Conservation (phyloP, 1,284 basidiomycete species). For the Afroboletus lepidellus region DNA sequence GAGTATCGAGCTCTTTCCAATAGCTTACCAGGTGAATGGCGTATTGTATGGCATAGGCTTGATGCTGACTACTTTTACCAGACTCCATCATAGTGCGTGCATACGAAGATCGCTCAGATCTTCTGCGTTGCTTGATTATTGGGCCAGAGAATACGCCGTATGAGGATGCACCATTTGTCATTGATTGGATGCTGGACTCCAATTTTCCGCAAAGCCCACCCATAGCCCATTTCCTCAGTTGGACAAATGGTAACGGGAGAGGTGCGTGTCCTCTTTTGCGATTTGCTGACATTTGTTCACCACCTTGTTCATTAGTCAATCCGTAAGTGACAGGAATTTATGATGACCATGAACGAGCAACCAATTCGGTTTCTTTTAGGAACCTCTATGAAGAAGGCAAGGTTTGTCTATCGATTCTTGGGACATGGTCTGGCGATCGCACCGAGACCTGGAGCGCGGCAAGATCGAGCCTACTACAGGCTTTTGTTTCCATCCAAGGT, state of each 20-base stretch:
- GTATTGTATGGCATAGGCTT: not conserved
- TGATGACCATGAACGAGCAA: not conserved
- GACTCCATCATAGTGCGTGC: slow-evolving; percentile 73
- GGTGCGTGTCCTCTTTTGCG: slow-evolving; percentile 44
- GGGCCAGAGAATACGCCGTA: slow-evolving; percentile 94
- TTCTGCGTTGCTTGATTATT: slow-evolving; percentile 86
- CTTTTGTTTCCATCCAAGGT: slow-evolving; percentile 91
- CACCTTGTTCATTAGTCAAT: slow-evolving; percentile 50
- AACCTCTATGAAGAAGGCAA: slow-evolving; percentile 96
- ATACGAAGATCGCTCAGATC: slow-evolving; percentile 81
- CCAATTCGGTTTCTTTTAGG: slow-evolving; percentile 33
- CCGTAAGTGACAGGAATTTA: slow-evolving; percentile 50
- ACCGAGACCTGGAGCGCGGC: slow-evolving; percentile 83
- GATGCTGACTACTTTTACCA: slow-evolving; percentile 24
- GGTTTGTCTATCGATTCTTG: slow-evolving; percentile 88
- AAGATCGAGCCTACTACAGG: slow-evolving; percentile 85
- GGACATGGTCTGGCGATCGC: slow-evolving; percentile 89
- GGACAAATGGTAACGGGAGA: slow-evolving; percentile 92
- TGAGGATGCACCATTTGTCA: slow-evolving; percentile 90
- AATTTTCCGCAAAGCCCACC: slow-evolving; percentile 88
- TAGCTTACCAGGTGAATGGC: slow-evolving; percentile 73
- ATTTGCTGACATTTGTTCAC: slow-evolving; percentile 12
- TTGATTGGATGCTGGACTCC: slow-evolving; percentile 89
- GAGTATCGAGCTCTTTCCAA: slow-evolving; percentile 81
- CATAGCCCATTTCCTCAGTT: slow-evolving; percentile 86